phyloP scores from a whole-genome alignment of 345 rosid species.

The Aegle marmelos region DNA sequence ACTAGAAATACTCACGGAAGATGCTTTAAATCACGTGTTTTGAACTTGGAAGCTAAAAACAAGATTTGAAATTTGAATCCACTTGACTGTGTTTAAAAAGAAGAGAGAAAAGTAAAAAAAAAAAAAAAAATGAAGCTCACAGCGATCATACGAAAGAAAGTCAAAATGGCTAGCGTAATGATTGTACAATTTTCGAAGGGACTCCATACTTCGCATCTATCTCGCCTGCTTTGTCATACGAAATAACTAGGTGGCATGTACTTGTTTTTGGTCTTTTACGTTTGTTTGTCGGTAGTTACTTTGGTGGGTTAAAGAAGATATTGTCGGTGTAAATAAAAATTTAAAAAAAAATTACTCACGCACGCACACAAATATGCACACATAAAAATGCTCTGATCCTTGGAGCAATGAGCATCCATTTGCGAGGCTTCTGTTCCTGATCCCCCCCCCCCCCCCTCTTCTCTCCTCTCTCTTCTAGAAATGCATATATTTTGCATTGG shows the following conservation, averaged over 20 bases:
- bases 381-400: not conserved
- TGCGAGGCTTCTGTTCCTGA: too few relatives aligned
- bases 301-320: too few relatives aligned
- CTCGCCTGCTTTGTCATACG: not conserved
- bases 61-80: not conserved
- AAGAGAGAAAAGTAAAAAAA: too few relatives aligned
- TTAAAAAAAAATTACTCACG: too few relatives aligned
- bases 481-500: not conserved
- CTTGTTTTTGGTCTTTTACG: not conserved
- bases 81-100: not conserved
- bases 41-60: not conserved
- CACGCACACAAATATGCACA: too few relatives aligned
- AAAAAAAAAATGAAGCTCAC: not conserved
- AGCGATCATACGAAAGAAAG: not conserved
- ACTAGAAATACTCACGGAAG: not conserved
- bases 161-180: not conserved
- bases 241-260: not conserved
- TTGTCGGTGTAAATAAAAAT: too few relatives aligned
- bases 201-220: not conserved
- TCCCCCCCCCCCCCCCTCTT: too few relatives aligned
- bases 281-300: not conserved
- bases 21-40: not conserved
- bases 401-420: too few relatives aligned
- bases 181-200: not conserved
- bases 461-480: too few relatives aligned